These are phyloP conservation scores for Hypoxylon subgilvum DNA, from an alignment of 495 filamentous ascomycete species.

Conservation along the genomic window DNA sequence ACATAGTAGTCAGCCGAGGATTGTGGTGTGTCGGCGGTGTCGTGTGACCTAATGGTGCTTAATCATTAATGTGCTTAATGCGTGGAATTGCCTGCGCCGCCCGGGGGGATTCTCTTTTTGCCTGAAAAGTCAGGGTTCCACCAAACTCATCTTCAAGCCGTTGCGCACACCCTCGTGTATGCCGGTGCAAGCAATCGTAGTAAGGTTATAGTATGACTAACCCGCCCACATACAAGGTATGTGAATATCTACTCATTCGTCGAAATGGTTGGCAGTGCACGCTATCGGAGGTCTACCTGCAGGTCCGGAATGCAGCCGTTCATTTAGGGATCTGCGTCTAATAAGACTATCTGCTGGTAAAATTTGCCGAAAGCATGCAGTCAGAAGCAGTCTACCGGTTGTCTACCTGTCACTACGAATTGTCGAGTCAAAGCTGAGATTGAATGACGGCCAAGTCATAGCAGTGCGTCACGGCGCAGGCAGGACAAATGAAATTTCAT, in stretches of 20 bases:
- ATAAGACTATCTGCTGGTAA: not conserved
- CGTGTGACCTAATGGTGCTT: slow-evolving; percentile 39
- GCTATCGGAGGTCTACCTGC: slow-evolving; percentile 33
- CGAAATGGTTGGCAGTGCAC: slow-evolving; percentile 3
- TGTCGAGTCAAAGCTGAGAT: too few species aligned
- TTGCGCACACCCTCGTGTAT: slow-evolving; percentile 25
- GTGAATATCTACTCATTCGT: not conserved
- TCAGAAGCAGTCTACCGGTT: too few species aligned
- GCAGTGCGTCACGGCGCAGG: not conserved
- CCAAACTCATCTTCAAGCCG: slow-evolving; percentile 2
- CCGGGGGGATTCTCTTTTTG: not conserved
- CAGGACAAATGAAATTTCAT: too few species aligned
- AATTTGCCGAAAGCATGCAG: not conserved
- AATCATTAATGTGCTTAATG: slow-evolving; percentile 6
- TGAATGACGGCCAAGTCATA: not conserved
- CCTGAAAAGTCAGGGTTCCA: slow-evolving; percentile 18
- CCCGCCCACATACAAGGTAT: not conserved
- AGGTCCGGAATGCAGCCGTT: slow-evolving; percentile 9
- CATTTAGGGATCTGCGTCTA: not conserved
- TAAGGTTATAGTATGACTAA: not conserved
- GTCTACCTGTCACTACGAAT: too few species aligned
- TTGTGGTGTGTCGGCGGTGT: slow-evolving; percentile 26
- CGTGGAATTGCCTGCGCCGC: not conserved
- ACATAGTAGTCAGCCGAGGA: slow-evolving; percentile 29
- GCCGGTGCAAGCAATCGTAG: slow-evolving; percentile 8